Evolutionary conservation across 2,329 filamentous ascomycete species (phyloP).

Genomic region (Phaeomoniella chlamydospora): DNA sequence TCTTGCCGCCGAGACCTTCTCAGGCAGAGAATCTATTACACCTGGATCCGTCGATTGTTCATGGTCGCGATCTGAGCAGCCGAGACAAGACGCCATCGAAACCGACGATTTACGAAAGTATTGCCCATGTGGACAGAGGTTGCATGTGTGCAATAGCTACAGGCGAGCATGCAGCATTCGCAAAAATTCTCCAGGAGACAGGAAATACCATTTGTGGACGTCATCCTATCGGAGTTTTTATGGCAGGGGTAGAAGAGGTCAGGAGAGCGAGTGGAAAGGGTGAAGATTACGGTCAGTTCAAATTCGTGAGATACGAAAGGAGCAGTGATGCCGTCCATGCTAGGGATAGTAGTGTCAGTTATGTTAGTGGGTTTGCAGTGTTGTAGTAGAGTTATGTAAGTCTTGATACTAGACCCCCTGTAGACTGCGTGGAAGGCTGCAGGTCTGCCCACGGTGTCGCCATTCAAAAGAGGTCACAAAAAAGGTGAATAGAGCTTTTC

Average conservation of each 20-base stretch:
- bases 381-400: slow-evolving; percentile 39
- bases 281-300: slow-evolving; percentile 41
- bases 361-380: slow-evolving; percentile 80
- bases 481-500: too few relatives aligned
- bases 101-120: slow-evolving; percentile 66
- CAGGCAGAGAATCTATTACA: slow-evolving; percentile 13
- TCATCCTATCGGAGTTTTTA: slow-evolving; percentile 84
- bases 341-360: slow-evolving; percentile 78
- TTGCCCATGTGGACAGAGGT: slow-evolving; percentile 61
- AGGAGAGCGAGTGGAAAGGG: slow-evolving; percentile 22
- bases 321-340: slow-evolving; percentile 59
- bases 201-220: slow-evolving; percentile 87
- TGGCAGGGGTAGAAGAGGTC: slow-evolving; percentile 70
- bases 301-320: slow-evolving; percentile 73
- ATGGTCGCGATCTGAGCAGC: slow-evolving; percentile 5
- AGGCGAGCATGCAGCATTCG: slow-evolving; percentile 57
- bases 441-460: too few relatives aligned
- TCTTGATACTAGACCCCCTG: too few relatives aligned
- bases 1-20: slow-evolving; percentile 18
- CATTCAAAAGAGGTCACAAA: too few relatives aligned
- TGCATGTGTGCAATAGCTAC: slow-evolving; percentile 77
- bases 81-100: slow-evolving; percentile 2
- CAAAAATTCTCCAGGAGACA: slow-evolving; percentile 54
- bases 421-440: too few relatives aligned
- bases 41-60: slow-evolving; percentile 9